Percentiles rank a stretch among this genome's conserved stretches.
phyloP scores from a whole-genome alignment of 1,284 basidiomycete species.

The Porodaedalea pini region DNA sequence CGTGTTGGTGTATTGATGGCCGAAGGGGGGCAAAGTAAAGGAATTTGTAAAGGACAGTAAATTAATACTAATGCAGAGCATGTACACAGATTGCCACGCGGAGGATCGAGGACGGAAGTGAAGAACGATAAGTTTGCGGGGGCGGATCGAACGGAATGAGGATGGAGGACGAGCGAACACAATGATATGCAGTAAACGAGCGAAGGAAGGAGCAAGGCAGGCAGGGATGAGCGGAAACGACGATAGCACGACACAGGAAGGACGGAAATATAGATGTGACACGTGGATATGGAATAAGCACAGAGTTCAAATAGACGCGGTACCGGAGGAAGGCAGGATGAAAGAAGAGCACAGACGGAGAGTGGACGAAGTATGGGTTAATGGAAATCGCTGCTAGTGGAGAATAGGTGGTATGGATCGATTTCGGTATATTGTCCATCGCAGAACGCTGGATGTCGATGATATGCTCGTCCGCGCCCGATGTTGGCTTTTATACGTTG shows the following conservation, averaged over 20 bases:
- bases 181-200: neutral
- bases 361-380: neutral
- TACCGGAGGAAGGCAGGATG: neutral
- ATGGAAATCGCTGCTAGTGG: neutral
- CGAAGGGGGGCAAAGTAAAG: neutral
- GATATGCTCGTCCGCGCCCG: no score
- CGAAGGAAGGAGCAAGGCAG: neutral
- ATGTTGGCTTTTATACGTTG: neutral
- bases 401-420: neutral
- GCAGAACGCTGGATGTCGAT: no score
- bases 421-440: no score
- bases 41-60: constrained; percentile 13
- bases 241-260: constrained; percentile 13
- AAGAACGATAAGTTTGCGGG: no score
- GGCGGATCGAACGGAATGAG: neutral
- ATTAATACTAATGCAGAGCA: constrained; percentile 18
- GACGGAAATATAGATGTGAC: constrained; percentile 1
- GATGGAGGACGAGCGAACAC: neutral
- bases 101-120: no score
- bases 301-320: constrained; percentile 4
- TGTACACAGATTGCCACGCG: constrained; percentile 13
- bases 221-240: constrained; percentile 5
- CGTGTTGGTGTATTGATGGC: neutral
- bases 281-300: constrained; percentile 8
- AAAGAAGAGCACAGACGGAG: constrained; percentile 6